Evolutionary conservation across 768 basidiomycete genomes (phyloP).

Genomic region (Termitomyces sp.): DNA sequence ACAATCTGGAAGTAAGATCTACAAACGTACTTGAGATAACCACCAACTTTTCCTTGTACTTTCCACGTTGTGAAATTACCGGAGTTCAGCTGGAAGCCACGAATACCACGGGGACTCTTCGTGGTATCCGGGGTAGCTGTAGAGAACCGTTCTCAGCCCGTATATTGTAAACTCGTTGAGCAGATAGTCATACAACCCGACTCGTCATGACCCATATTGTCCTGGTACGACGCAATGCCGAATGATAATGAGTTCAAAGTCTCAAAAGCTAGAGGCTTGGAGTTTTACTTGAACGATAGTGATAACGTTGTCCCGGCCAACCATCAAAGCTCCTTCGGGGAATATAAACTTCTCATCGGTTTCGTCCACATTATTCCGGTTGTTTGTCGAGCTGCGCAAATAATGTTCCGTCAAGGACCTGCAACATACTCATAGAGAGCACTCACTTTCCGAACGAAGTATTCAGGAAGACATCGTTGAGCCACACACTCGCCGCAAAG

Average conservation of each 20-base stretch:
- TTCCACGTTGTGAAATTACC: constrained; percentile 63
- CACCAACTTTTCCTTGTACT: constrained; percentile 74
- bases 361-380: constrained; percentile 53
- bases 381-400: constrained; percentile 55
- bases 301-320: constrained; percentile 64
- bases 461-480: constrained; percentile 65
- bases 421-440: neutral
- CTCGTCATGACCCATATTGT: constrained; percentile 78
- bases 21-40: constrained; percentile 49
- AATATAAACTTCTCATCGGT: constrained; percentile 64
- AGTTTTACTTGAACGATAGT: constrained; percentile 65
- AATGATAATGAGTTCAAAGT: neutral
- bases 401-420: neutral
- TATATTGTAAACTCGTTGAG: neutral
- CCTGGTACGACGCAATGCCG: constrained; percentile 31
- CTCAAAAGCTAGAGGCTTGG: neutral
- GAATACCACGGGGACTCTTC: constrained; percentile 73
- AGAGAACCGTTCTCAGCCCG: neutral
- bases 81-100: constrained; percentile 64
- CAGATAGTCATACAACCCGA: constrained; percentile 34
- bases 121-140: constrained; percentile 43
- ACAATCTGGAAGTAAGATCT: neutral
- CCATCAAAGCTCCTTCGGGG: constrained; percentile 46
- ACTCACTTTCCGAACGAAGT: constrained; percentile 74
- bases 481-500: constrained; percentile 80